phyloP scores from a whole-genome alignment of 2,329 filamentous ascomycete species.

The Penicillium hordei region DNA sequence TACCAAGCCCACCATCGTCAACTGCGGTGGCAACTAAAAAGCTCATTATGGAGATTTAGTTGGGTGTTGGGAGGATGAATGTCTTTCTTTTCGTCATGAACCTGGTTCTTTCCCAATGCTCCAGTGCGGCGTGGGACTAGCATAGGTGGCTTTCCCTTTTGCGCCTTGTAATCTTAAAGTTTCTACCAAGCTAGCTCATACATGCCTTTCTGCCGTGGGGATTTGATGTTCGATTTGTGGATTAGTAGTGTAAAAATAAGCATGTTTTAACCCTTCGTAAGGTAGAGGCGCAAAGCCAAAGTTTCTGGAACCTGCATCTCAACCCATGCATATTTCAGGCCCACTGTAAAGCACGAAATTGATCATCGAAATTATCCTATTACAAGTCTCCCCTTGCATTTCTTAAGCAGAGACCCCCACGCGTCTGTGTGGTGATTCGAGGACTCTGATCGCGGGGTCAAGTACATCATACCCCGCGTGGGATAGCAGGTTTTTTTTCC shows the following conservation, averaged over 20 bases:
- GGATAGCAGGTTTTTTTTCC: background rate
- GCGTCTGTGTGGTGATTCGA: background rate
- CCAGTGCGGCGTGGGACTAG: constrained; percentile 7
- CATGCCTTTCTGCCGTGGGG: constrained; percentile 3
- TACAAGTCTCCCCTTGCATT: no score
- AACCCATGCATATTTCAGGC: background rate
- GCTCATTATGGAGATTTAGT: constrained; percentile 13
- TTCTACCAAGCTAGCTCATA: constrained; percentile 20
- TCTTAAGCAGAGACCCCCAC: background rate
- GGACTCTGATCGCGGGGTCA: background rate
- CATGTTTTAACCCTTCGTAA: background rate
- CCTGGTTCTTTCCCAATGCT: background rate
- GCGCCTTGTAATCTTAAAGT: constrained; percentile 32
- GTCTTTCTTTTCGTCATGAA: constrained; percentile 10
- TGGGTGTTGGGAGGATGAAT: constrained; percentile 4
- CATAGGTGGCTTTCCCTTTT: constrained; percentile 13
- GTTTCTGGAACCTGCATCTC: background rate
- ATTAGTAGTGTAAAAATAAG: background rate
- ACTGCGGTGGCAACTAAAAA: constrained; percentile 49
- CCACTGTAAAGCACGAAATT: background rate
- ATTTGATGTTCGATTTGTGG: background rate
- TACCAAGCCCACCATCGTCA: constrained; percentile 57
- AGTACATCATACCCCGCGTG: constrained; percentile 3
- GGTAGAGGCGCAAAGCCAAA: background rate
- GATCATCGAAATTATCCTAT: background rate